These are phyloP conservation scores for Coemansia sp. DNA, from an alignment of 192 early-diverging fungal species.

Conservation along the genomic window DNA sequence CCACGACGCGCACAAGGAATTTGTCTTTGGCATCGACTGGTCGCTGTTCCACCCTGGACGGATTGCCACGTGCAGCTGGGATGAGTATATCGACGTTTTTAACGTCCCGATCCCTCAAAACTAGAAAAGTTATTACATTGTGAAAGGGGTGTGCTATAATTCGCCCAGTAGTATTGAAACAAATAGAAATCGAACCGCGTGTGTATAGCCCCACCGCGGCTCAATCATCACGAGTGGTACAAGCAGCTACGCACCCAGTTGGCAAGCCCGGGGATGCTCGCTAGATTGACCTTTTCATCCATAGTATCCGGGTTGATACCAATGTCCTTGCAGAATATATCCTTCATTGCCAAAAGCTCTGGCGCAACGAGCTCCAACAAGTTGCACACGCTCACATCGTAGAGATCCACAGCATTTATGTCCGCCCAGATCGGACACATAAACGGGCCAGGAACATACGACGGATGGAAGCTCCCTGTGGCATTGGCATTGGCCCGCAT, in stretches of 20 bases:
- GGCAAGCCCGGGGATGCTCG: conserved; percentile 40
- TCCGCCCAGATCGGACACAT: conserved; percentile 56
- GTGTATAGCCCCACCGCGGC: too few relatives aligned
- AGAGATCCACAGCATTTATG: conserved; percentile 50
- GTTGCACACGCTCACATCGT: conserved; percentile 50
- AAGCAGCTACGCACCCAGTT: conserved; percentile 44
- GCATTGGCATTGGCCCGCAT: conserved; percentile 35
- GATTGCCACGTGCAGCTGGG: conserved; percentile 96
- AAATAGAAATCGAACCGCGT: too few relatives aligned
- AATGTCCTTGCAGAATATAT: conserved; percentile 52
- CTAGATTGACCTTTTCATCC: conserved; percentile 42
- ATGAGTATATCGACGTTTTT: conserved; percentile 81
- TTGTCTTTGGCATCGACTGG: conserved; percentile 95
- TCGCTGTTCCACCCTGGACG: conserved; percentile 84
- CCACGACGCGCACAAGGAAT: conserved; percentile 90
- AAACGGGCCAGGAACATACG: conserved; percentile 47
- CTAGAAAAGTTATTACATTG: background rate
- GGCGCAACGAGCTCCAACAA: conserved; percentile 48
- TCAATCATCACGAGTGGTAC: background rate
- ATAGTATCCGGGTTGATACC: conserved; percentile 37
- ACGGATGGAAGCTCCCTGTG: conserved; percentile 45
- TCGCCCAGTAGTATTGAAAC: too few relatives aligned
- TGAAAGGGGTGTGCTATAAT: too few relatives aligned
- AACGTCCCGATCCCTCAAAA: conserved; percentile 27
- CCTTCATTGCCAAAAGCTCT: conserved; percentile 52